Evolutionary conservation across 2,329 filamentous ascomycete genomes (phyloP).

Genomic region (Ascochyta lentis): DNA sequence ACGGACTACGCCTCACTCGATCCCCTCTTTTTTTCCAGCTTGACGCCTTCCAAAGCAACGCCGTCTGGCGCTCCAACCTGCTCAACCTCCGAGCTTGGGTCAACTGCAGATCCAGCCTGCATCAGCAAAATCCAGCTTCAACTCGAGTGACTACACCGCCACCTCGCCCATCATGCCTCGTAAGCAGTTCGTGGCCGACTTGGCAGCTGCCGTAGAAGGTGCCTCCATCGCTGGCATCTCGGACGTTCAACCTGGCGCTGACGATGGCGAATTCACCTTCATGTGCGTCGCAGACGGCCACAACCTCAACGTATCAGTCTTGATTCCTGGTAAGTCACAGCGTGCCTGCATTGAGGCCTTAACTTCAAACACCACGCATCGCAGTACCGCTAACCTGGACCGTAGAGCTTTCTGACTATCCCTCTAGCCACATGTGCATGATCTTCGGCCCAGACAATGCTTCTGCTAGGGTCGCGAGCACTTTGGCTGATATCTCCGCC

Average conservation of each 20-base stretch:
- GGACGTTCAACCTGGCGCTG: constrained; percentile 66
- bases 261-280: constrained; percentile 76
- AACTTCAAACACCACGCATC: background rate
- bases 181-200: constrained; percentile 69
- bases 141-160: background rate
- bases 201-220: constrained; percentile 50
- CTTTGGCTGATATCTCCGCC: constrained; percentile 56
- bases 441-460: constrained; percentile 61
- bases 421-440: constrained; percentile 63
- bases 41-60: background rate
- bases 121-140: background rate
- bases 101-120: background rate
- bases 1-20: background rate
- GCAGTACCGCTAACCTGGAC: constrained; percentile 1
- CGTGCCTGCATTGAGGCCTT: background rate
- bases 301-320: constrained; percentile 48
- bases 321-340: constrained; percentile 37
- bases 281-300: constrained; percentile 44
- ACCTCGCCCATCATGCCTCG: constrained; percentile 64
- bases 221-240: constrained; percentile 58
- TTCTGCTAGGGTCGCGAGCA: constrained; percentile 50
- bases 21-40: background rate
- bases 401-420: constrained; percentile 66
- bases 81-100: constrained; percentile 2
- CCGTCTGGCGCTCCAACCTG: background rate